Percentiles rank a stretch among this genome's conserved stretches.
These are phyloP conservation scores for Cyclotella choctawhatcheeana DNA, from an alignment of 108 stramenopile species.

Conservation along the genomic window DNA sequence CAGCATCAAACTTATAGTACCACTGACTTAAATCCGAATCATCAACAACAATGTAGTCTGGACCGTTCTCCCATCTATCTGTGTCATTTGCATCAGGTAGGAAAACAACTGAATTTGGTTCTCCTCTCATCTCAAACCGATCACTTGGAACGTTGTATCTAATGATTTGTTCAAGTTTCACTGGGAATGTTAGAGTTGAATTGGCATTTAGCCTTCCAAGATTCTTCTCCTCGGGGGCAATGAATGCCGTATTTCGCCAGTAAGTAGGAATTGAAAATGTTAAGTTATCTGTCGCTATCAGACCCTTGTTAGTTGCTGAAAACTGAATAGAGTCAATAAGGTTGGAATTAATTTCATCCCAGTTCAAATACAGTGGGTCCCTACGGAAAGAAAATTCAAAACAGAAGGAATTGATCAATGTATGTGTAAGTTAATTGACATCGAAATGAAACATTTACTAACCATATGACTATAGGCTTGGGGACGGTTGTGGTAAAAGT, in stretches of 20 bases:
- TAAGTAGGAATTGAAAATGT: conserved; percentile 13
- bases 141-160: conserved; percentile 26
- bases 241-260: conserved; percentile 28
- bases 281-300: conserved; percentile 33
- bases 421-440: no score
- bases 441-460: no score
- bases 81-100: conserved; percentile 21
- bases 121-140: conserved; percentile 30
- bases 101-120: conserved; percentile 30
- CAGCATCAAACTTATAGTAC: conserved; percentile 30
- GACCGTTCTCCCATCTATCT: conserved; percentile 27
- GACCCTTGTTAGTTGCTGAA: conserved; percentile 31
- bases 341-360: conserved; percentile 8
- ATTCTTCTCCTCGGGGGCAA: conserved; percentile 14
- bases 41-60: conserved; percentile 27
- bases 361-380: conserved; percentile 29
- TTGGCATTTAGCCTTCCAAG: conserved; percentile 33
- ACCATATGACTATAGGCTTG: conserved; percentile 26
- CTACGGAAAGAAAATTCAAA: no score
- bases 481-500: conserved; percentile 45
- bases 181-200: conserved; percentile 30
- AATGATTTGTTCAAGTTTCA: conserved; percentile 22
- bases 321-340: conserved; percentile 25
- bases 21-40: conserved; percentile 19
- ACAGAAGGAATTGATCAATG: no score